Percentiles rank a stretch among this genome's conserved stretches.
Evolutionary conservation across 2,329 filamentous ascomycete species (phyloP).

Genomic region (Cladosporium sp.): DNA sequence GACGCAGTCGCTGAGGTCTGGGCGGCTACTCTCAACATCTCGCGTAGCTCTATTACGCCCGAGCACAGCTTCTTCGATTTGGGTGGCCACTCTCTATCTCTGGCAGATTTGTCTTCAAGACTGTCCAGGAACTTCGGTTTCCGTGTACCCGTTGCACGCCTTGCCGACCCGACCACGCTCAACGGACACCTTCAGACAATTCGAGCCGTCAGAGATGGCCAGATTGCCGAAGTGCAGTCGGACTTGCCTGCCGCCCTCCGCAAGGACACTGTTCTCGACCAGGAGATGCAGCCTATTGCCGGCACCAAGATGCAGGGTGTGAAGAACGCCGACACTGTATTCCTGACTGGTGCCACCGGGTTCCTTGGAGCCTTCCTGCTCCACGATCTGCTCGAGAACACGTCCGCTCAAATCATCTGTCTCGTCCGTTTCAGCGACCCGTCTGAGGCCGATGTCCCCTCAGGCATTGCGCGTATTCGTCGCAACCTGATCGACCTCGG

Average conservation of each 20-base stretch:
- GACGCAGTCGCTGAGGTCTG: slow-evolving; percentile 65
- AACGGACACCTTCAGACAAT: slow-evolving; percentile 67
- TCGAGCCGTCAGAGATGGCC: slow-evolving; percentile 63
- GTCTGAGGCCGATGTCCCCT: slow-evolving; percentile 55
- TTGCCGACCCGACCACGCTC: slow-evolving; percentile 66
- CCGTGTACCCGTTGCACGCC: slow-evolving; percentile 61
- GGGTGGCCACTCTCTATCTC: slow-evolving; percentile 68
- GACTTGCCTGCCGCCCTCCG: slow-evolving; percentile 65
- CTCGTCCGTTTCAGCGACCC: slow-evolving; percentile 68
- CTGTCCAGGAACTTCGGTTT: slow-evolving; percentile 66
- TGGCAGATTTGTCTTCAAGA: slow-evolving; percentile 70
- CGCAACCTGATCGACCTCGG: slow-evolving; percentile 72
- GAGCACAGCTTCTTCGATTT: slow-evolving; percentile 77
- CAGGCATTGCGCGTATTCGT: slow-evolving; percentile 65
- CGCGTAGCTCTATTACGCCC: slow-evolving; percentile 54
- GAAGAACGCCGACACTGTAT: slow-evolving; percentile 60
- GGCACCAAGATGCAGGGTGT: slow-evolving; percentile 50
- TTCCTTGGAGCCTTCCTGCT: slow-evolving; percentile 72
- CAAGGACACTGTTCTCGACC: slow-evolving; percentile 60
- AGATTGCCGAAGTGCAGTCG: slow-evolving; percentile 68
- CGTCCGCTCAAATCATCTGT: slow-evolving; percentile 63
- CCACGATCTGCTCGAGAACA: slow-evolving; percentile 60
- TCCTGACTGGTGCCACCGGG: slow-evolving; percentile 70
- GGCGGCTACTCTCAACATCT: slow-evolving; percentile 64
- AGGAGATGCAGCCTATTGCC: slow-evolving; percentile 57